phyloP scores from a whole-genome alignment of 208 protist genomes.

The Jaenimonas drosophilae region DNA sequence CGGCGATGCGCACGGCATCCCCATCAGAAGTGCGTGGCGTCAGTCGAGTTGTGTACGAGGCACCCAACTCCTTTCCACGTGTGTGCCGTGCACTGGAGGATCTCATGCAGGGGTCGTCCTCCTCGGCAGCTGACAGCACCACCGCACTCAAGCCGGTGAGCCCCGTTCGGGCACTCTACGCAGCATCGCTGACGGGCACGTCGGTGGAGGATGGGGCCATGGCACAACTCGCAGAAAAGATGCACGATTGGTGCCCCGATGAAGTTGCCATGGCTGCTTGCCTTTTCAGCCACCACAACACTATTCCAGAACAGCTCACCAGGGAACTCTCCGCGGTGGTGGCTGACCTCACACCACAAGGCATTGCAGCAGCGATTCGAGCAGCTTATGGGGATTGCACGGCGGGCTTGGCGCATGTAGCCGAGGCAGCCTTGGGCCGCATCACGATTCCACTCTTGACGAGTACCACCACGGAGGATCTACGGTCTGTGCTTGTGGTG shows the following conservation, averaged over 20 bases:
- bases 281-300: too few species aligned
- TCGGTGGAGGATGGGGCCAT: neutral
- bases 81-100: neutral
- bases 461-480: too few species aligned
- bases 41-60: conserved; percentile 3
- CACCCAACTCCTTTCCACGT: conserved; percentile 8
- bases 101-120: neutral
- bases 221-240: neutral
- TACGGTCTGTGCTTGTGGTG: too few species aligned
- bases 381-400: too few species aligned
- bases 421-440: too few species aligned
- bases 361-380: too few species aligned
- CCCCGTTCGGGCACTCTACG: neutral
- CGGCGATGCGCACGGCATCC: neutral
- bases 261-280: conserved; percentile 9
- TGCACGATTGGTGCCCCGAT: conserved; percentile 6
- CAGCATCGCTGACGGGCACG: conserved; percentile 3
- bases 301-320: too few species aligned
- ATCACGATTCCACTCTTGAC: too few species aligned
- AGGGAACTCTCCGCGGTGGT: too few species aligned
- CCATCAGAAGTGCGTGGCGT: conserved; percentile 6
- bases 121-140: too few species aligned
- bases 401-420: too few species aligned
- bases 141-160: neutral
- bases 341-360: too few species aligned